Percentiles rank a stretch among this genome's conserved stretches.
Conservation (phyloP, 139 green algal genomes). For the Micromonas pusilla region DNA sequence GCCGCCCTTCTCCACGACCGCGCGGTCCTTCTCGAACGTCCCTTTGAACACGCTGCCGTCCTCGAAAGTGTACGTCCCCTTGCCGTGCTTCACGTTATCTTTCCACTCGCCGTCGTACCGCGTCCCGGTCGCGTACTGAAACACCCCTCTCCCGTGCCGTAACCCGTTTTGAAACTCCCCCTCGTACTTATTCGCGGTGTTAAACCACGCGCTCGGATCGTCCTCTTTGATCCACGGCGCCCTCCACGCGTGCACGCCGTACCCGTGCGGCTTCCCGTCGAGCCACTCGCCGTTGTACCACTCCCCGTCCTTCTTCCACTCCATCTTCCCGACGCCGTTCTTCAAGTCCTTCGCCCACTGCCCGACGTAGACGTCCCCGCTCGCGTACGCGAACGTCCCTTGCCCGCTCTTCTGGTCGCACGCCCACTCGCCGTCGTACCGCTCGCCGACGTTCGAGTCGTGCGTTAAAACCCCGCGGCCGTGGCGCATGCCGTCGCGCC, state of each 20-base stretch:
- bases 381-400: too few relatives aligned
- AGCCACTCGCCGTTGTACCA: conserved; percentile 25
- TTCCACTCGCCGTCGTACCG: conserved; percentile 25
- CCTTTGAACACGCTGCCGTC: conserved; percentile 25
- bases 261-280: conserved; percentile 8
- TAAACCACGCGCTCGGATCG: neutral
- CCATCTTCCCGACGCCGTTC: conserved; percentile 21
- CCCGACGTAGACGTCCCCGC: neutral
- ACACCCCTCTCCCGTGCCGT: neutral
- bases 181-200: conserved; percentile 17
- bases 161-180: conserved; percentile 16
- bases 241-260: conserved; percentile 22
- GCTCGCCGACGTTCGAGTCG: neutral
- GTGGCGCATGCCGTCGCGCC: conserved; percentile 15
- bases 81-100: conserved; percentile 18
- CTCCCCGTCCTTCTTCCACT: neutral
- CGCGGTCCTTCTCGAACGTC: conserved; percentile 1
- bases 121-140: conserved; percentile 26
- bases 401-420: conserved; percentile 29
- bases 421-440: conserved; percentile 23
- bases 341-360: conserved; percentile 28
- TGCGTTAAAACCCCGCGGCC: conserved; percentile 5
- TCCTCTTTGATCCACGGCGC: neutral
- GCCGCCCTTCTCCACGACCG: neutral
- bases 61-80: conserved; percentile 22